Evolutionary conservation across 2,329 filamentous ascomycete genomes (phyloP).

Genomic region (Dothistroma pini): DNA sequence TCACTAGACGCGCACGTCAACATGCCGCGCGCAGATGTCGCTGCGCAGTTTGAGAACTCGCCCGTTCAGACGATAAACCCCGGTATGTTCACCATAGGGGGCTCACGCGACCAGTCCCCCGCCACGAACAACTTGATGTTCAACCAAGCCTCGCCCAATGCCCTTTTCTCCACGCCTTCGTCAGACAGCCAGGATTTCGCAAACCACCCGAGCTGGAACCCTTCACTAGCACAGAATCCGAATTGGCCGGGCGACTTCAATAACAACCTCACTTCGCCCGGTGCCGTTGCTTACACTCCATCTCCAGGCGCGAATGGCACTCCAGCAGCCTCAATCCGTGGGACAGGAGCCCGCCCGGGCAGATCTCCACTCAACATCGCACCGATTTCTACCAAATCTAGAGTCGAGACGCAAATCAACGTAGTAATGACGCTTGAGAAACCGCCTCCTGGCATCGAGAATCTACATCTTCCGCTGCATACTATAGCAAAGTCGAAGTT

Average conservation of each 20-base stretch:
- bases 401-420: constrained; percentile 94
- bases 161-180: constrained; percentile 37
- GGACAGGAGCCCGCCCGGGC: constrained; percentile 19
- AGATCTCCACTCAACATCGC: constrained; percentile 36
- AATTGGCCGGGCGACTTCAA: constrained; percentile 34
- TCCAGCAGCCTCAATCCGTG: constrained; percentile 18
- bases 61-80: constrained; percentile 35
- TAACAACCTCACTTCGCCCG: constrained; percentile 33
- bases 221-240: constrained; percentile 30
- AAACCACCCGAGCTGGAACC: constrained; percentile 28
- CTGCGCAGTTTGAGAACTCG: constrained; percentile 28
- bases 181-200: constrained; percentile 36
- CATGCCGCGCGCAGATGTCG: constrained; percentile 19
- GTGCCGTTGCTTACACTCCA: constrained; percentile 33
- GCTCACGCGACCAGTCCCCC: constrained; percentile 32
- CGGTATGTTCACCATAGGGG: constrained; percentile 32
- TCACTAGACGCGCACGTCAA: constrained; percentile 28
- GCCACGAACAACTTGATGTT: constrained; percentile 29
- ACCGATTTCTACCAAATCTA: constrained; percentile 61
- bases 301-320: constrained; percentile 34
- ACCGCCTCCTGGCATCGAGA: constrained; percentile 70
- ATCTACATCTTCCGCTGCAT: constrained; percentile 80
- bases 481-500: constrained; percentile 95
- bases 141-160: constrained; percentile 32
- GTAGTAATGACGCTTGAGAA: constrained; percentile 76